Evolutionary conservation across 352 stramenopile species (phyloP).

Genomic region (Pythium dissimile): DNA sequence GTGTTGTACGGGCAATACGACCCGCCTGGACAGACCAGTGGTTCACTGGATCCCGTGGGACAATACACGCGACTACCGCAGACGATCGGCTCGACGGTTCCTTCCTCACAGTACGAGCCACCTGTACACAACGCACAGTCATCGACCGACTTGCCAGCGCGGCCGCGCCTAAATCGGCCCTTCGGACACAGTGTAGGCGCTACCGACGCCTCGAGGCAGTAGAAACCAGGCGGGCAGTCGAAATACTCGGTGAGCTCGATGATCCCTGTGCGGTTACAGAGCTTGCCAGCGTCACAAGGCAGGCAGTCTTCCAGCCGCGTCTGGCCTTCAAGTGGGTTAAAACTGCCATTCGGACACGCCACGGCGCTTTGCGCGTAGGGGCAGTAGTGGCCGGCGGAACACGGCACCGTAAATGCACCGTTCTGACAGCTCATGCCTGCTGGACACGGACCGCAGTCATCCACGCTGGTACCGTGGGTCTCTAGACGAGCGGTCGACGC

Average conservation of each 20-base stretch:
- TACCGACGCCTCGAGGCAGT: conserved; percentile 51
- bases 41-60: conserved; percentile 39
- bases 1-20: conserved; percentile 78
- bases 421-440: conserved; percentile 83
- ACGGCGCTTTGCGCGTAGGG: conserved; percentile 38
- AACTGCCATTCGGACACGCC: conserved; percentile 57
- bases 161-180: conserved; percentile 35
- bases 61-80: conserved; percentile 67
- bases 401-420: conserved; percentile 57
- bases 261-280: conserved; percentile 72
- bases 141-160: conserved; percentile 30
- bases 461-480: conserved; percentile 39
- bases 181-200: conserved; percentile 36
- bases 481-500: conserved; percentile 52
- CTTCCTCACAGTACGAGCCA: conserved; percentile 59
- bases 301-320: conserved; percentile 46
- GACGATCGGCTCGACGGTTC: conserved; percentile 38
- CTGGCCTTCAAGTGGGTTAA: conserved; percentile 41
- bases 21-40: conserved; percentile 53
- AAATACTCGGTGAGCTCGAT: conserved; percentile 42
- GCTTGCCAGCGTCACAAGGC: conserved; percentile 56
- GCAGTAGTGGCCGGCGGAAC: conserved; percentile 63
- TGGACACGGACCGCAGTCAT: conserved; percentile 77
- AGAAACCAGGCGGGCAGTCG: conserved; percentile 68
- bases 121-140: conserved; percentile 51